These are phyloP conservation scores for Colletotrichum neosansevieriae DNA, from an alignment of 2,329 filamentous ascomycete species.

Conservation along the genomic window DNA sequence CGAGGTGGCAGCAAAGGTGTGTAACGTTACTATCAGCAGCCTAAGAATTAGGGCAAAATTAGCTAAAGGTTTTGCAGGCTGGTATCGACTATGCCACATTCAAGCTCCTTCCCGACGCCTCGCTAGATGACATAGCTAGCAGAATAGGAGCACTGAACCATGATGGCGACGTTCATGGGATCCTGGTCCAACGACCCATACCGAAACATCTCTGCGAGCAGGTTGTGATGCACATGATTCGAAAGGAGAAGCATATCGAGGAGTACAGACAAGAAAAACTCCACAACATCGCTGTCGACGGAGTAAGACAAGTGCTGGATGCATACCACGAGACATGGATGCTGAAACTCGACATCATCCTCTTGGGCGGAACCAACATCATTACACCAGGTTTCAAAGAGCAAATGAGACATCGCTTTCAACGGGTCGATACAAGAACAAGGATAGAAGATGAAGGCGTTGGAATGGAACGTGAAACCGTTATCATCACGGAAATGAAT, in stretches of 20 bases:
- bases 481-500: slow-evolving; percentile 7
- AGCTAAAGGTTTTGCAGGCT: background rate
- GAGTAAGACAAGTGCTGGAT: background rate
- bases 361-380: slow-evolving; percentile 7
- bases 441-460: background rate
- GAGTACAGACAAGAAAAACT: background rate
- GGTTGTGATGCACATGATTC: slow-evolving; percentile 10
- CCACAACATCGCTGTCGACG: slow-evolving; percentile 20
- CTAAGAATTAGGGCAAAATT: background rate
- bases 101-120: slow-evolving; percentile 1
- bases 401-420: background rate
- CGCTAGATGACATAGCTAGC: background rate
- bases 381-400: background rate
- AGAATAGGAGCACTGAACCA: background rate
- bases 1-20: slow-evolving; percentile 1
- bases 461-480: background rate
- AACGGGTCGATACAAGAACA: background rate
- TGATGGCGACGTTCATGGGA: background rate
- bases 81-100: slow-evolving; percentile 1
- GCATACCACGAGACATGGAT: background rate
- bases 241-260: slow-evolving; percentile 9
- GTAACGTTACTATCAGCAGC: background rate
- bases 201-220: background rate
- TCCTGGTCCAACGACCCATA: slow-evolving; percentile 16
- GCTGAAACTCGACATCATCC: background rate